Base-by-base conservation (phyloP, 2,329 filamentous ascomycete species). In the Phaeophleospora eucalypticola region DNA sequence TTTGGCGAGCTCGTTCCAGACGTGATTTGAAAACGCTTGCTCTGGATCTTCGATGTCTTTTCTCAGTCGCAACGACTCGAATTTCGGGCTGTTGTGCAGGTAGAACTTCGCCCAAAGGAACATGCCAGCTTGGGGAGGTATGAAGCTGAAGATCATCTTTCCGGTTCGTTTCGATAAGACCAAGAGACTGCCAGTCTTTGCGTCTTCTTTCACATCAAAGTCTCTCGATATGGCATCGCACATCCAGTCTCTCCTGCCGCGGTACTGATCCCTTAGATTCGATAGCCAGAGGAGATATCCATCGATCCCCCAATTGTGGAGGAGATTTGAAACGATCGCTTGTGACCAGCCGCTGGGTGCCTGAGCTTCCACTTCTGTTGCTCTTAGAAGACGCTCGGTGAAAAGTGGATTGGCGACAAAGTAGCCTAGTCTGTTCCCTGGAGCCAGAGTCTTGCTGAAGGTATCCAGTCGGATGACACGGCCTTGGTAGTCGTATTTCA, bases 71-170 rank as follows among this genome's bases (percentile, higher is more conserved):
- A 44, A 15, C 7, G 18, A 15, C 15, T 38, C 19, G 19, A 44
- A 38, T 15, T 20, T 21, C 4, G 42, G 19, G 20, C 42, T 44
- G 35, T 38, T 44, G 33, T 6, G 14, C 10, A 44, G 20, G 9
- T 16, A 14, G 20, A 44, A 44, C 15, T 38, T 44, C 16, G 42
- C 42, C 42, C 42, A 44, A 21, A 44, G 24, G 14, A 44, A 44
- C 41, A 44, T 38, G 9, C 42, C 42, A 15, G 42, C 42, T 2
- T 21, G 29, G 3, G 42, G 34, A n/a, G 42, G 33, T n/a, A 44
- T 34, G n/a, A 44, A 44, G 21, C n/a, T 36, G 41, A 44, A 44
- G 7, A 44, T 44, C 7, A 16, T 7, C 10, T 37, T 38, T 15
- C 18, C n/a, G n/a, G n/a, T 37, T n/a, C 24, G 21, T 29, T 42